These are phyloP conservation scores for Hypsizygus marmoreus DNA, from an alignment of 768 basidiomycete species.

Conservation along the genomic window DNA sequence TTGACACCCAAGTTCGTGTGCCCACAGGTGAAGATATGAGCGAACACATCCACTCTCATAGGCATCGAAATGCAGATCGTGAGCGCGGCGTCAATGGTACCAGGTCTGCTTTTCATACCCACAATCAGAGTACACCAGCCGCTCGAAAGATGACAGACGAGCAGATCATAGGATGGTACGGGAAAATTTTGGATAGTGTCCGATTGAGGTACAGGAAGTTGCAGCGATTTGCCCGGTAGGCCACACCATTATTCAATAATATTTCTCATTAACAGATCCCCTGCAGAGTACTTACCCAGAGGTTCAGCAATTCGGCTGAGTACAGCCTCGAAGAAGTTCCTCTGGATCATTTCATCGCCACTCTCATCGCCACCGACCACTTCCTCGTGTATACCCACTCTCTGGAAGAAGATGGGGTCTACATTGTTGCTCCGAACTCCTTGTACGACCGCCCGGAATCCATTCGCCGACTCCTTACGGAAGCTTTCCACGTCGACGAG, in stretches of 20 bases:
- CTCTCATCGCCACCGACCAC: slow-evolving; percentile 83
- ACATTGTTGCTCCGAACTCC: slow-evolving; percentile 80
- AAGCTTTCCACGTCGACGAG: slow-evolving; percentile 83
- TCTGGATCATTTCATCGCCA: slow-evolving; percentile 77
- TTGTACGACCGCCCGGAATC: slow-evolving; percentile 76
- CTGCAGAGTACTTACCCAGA: slow-evolving; percentile 68
- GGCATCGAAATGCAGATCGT: slow-evolving; percentile 16
- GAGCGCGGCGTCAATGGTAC: slow-evolving; percentile 20
- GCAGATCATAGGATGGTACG: slow-evolving; percentile 87
- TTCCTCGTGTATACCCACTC: slow-evolving; percentile 89
- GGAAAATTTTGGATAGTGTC: slow-evolving; percentile 91
- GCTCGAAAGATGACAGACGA: slow-evolving; percentile 71
- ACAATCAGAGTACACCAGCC: slow-evolving; percentile 34
- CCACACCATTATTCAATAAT: background rate
- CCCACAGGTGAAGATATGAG: slow-evolving; percentile 49
- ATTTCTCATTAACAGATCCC: slow-evolving; percentile 6
- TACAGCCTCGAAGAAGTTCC: slow-evolving; percentile 77
- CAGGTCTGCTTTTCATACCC: slow-evolving; percentile 35
- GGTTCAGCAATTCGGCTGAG: slow-evolving; percentile 93
- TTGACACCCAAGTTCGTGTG: slow-evolving; percentile 89
- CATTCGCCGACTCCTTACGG: slow-evolving; percentile 78
- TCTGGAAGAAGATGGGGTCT: slow-evolving; percentile 89
- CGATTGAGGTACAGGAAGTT: slow-evolving; percentile 90
- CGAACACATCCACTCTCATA: slow-evolving; percentile 22
- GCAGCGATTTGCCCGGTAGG: slow-evolving; percentile 87